phyloP scores from a whole-genome alignment of 768 basidiomycete species.

The Psilocybe tampanensis region DNA sequence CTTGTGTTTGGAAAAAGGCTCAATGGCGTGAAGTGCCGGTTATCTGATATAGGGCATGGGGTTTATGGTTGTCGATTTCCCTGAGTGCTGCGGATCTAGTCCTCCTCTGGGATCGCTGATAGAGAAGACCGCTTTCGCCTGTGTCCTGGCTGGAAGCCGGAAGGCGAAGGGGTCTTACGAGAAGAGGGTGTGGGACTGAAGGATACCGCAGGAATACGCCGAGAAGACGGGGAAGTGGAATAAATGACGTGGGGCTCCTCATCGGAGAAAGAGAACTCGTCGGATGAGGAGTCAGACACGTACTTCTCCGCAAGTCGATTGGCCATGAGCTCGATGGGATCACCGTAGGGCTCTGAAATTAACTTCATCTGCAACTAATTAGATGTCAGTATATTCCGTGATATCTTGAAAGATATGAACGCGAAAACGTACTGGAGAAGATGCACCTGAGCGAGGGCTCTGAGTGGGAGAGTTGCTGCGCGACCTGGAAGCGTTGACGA shows the following conservation, averaged over 20 bases:
- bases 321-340: slow-evolving; percentile 31
- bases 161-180: slow-evolving; percentile 10
- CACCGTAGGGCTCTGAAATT: slow-evolving; percentile 26
- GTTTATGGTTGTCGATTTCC: slow-evolving; percentile 13
- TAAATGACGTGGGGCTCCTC: slow-evolving; percentile 19
- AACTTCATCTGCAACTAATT: slow-evolving; percentile 18
- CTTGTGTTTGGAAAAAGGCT: slow-evolving; percentile 5
- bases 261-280: slow-evolving; percentile 21
- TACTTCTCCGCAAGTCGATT: slow-evolving; percentile 27
- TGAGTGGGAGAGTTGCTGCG: slow-evolving; percentile 20
- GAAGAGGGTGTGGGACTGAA: slow-evolving; percentile 6
- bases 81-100: slow-evolving; percentile 16
- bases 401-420: neutral
- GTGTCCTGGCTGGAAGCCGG: slow-evolving; percentile 24
- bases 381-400: neutral
- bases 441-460: slow-evolving; percentile 16
- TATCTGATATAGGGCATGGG: slow-evolving; percentile 18
- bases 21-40: slow-evolving; percentile 16
- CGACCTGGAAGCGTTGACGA: slow-evolving; percentile 47
- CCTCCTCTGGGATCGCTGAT: slow-evolving; percentile 31
- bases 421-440: slow-evolving; percentile 23
- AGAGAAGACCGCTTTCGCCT: slow-evolving; percentile 25
- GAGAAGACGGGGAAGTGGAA: slow-evolving; percentile 15
- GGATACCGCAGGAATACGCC: slow-evolving; percentile 9
- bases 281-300: slow-evolving; percentile 9